Evolutionary conservation across 331 rosid genomes (phyloP), one percentile per base, ranked within the genome.

Genomic region (Rhamnella rubrinervis): DNA sequence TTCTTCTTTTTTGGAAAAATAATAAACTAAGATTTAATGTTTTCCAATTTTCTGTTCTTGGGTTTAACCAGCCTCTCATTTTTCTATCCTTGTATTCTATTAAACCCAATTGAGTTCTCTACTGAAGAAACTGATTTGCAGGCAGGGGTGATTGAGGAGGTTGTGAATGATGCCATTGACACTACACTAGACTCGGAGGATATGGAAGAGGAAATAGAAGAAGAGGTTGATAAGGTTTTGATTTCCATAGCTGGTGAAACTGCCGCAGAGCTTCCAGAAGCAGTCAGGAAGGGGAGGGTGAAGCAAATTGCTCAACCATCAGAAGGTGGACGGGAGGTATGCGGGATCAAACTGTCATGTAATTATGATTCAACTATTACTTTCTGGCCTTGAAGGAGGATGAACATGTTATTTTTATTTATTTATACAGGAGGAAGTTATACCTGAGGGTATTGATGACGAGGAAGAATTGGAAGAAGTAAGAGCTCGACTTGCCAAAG

Each of bases 121-220:
- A 52, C 61, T 46, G 37, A 68, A 63, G 19, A 41, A 65, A 44
- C 49, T 44, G 49, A 44, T 44, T 55, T 58, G 63, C 57, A 83
- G 87, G 87, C 87, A 6, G 87, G 87, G 55, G 85, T 83, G 18
- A 83, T 83, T 12, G 87, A 83, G 70, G 87, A 80, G 72, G 17
- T 77, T 5, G 80, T 83, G 55, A 83, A 50, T 55, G 87, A 83
- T 52, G 72, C 82, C 11, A 63, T 83, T 21, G 87, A 83, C 69
- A 35, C 82, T 17, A 80, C 85, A 23, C 70, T 83, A 8, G 87
- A 83, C 68, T 77, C 85, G 3, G 87, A 83, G 59, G 87, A 80
- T 18, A 77, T 80, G 5, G 87, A 80, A 75, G 87, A 83, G 20
- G 87, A 83, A 70, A 83, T 67, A 15, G 87, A 83, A 52, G 87